phyloP scores from a whole-genome alignment of 2,329 filamentous ascomycete species.

The Trichoderma sp. region DNA sequence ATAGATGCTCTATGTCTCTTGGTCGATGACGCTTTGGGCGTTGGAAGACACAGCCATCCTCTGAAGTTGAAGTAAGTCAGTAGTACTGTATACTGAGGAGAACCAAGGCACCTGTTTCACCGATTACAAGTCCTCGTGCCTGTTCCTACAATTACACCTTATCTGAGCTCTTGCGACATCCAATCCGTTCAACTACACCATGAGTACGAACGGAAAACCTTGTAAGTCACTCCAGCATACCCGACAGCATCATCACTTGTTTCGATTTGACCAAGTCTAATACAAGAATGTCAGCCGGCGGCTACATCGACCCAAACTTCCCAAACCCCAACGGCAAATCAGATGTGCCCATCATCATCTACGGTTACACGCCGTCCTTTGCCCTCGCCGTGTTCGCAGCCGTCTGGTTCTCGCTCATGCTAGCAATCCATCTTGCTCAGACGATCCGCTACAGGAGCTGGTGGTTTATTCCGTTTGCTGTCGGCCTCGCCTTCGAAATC shows the following conservation, averaged over 20 bases:
- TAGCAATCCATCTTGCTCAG: slow-evolving; percentile 44
- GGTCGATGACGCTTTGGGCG: no score
- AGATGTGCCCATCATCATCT: slow-evolving; percentile 54
- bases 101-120: no score
- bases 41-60: no score
- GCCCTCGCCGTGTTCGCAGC: slow-evolving; percentile 48
- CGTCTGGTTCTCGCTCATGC: slow-evolving; percentile 48
- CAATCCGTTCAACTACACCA: not conserved
- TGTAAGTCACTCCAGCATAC: not conserved
- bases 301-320: slow-evolving; percentile 56
- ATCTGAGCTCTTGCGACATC: not conserved
- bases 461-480: slow-evolving; percentile 51
- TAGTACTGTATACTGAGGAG: no score
- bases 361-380: slow-evolving; percentile 54
- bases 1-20: no score
- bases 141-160: no score
- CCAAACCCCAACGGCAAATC: slow-evolving; percentile 50
- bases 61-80: no score
- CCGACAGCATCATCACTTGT: not conserved
- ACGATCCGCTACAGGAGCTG: slow-evolving; percentile 45
- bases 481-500: slow-evolving; percentile 52
- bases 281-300: slow-evolving; percentile 25
- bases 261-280: not conserved
- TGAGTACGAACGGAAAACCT: not conserved
- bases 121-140: no score